Evolutionary conservation across 208 protist species (phyloP), one percentile per base, ranked within the genome.

Genomic region (Leishmania amazonensis): DNA sequence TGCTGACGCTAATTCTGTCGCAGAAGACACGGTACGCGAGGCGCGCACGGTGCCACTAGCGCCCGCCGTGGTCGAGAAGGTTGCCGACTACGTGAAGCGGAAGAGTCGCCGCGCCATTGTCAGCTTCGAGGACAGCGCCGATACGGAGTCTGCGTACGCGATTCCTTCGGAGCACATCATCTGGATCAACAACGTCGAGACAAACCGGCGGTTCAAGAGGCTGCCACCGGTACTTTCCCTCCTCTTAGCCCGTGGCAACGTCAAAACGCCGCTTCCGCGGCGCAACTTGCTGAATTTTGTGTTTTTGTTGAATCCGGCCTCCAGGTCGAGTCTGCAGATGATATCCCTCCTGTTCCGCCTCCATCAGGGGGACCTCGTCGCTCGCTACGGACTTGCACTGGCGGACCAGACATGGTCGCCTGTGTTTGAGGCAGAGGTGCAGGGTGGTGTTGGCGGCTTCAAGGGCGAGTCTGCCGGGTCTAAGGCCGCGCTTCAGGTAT

Each of bases 121-220:
- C 15, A 71, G 21, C 5, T 24, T n/a, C 31, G 77, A 17, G 4
- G 38, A n/a, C 64, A 2, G 13, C 53, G 19, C 47, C 28, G 40
- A 51, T 35, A 54, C 47, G 31, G 62, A 51, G 40, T 11, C 35
- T 21, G 72, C 80, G n/a, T 76, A 84, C 42, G 83, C 80, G 49
- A 71, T 90, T 8, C 81, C 74, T 13, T 72, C 40, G 3, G n/a
- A 75, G 7, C 21, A 71, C 75, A 54, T 87, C 47, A 79, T 64
- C 11, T 91, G 85, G 85, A 51, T 91, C 31, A 89, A 88, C 73
- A 58, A 89, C 24, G 62, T 91, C 3, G 88, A 91, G 80, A 83
- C 73, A 42, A 77, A 84, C n/a, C n/a, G 45, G n/a, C 64, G 31
- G 13, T 71, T 86, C 1, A 74, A 83, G 8, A 28, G 54, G 31